Evolutionary conservation across 192 early-diverging fungal genomes (phyloP), one percentile per base, ranked within the genome.

Genomic region (Martensiomyces pterosporus): DNA sequence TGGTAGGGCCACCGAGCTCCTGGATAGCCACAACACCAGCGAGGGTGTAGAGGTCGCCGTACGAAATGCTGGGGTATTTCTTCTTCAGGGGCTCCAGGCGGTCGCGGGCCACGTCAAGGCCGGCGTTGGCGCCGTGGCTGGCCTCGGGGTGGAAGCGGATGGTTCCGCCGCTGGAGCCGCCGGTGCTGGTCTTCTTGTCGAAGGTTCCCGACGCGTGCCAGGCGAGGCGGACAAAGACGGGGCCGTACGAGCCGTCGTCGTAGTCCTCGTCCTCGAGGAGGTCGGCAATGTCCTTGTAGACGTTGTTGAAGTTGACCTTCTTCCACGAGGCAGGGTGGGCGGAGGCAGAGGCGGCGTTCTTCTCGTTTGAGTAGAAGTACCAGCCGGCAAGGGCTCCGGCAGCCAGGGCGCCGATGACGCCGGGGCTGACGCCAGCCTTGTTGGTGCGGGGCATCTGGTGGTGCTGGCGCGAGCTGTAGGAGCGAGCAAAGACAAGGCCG

Each of bases 191-290:
- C 55, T 71, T 75, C 55, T 72, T 66, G 64, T 82, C 82, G 64
- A 76, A 90, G 24, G 89, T 89, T n/a, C 90, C 90, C 36, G 81
- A 80, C 5, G 85, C 64, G 72, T 92, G 90, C 90, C 90, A 92
- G 26, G 89, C 90, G 19, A 92, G 80, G 17, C 90, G 83, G 40
- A 91, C 56, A 58, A 92, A 75, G 24, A 92, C 74, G 1, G 88
- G 87, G 17, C 85, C 89, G 57, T 80, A 82, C 23, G 82, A 84
- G 41, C 89, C 89, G 46, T 89, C 87, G 60, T 89, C 87, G 41
- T 85, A 87, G 72, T 85, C 71, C 49, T 83, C 76, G 51, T 87
- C 83, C 40, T 87, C 85, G 18, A 89, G 75, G 45, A 89, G 67
- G 39, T 76, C 80, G 25, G 85, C 87, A 60, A 89, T 89, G 43